Percentiles rank a stretch among this genome's conserved stretches.
These are phyloP conservation scores for Penicillium crustosum DNA, from an alignment of 2,329 filamentous ascomycete genomes.

Conservation along the genomic window DNA sequence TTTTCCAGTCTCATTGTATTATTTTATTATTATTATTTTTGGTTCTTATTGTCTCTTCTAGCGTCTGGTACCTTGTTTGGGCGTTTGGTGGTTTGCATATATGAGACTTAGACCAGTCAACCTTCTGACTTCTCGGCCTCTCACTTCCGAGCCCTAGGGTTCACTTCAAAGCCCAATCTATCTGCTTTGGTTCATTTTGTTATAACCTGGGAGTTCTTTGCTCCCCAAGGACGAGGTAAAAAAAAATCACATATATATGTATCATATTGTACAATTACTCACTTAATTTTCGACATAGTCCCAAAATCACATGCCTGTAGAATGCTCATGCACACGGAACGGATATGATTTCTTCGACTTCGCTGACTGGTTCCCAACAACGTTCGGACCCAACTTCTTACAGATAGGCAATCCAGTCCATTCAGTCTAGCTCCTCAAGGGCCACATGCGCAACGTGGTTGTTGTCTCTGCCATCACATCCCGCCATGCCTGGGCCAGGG, in stretches of 20 bases:
- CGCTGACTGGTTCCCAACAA: background rate
- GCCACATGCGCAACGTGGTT: constrained; percentile 23
- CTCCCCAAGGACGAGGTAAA: background rate
- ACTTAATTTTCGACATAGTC: background rate
- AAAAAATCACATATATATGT: background rate
- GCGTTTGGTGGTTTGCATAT: background rate
- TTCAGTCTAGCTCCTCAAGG: constrained; percentile 12
- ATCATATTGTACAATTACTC: background rate
- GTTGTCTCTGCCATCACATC: constrained; percentile 15
- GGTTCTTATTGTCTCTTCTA: background rate
- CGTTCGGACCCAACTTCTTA: constrained; percentile 8
- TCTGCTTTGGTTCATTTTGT: background rate
- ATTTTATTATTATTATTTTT: background rate
- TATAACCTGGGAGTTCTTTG: background rate
- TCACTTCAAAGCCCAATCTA: background rate
- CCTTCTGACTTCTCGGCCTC: background rate
- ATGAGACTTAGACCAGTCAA: background rate
- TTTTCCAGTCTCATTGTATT: background rate
- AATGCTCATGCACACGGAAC: background rate
- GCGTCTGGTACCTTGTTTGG: constrained; percentile 15
- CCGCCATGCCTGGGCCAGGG: constrained; percentile 13
- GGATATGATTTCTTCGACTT: background rate
- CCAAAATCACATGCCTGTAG: constrained; percentile 3
- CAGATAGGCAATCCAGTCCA: constrained; percentile 1
- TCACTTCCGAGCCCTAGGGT: background rate